Percentiles rank a stretch among this genome's conserved stretches.
These are phyloP conservation scores for Aspergillus amoenus DNA, from an alignment of 2,329 filamentous ascomycete species.

Conservation along the genomic window DNA sequence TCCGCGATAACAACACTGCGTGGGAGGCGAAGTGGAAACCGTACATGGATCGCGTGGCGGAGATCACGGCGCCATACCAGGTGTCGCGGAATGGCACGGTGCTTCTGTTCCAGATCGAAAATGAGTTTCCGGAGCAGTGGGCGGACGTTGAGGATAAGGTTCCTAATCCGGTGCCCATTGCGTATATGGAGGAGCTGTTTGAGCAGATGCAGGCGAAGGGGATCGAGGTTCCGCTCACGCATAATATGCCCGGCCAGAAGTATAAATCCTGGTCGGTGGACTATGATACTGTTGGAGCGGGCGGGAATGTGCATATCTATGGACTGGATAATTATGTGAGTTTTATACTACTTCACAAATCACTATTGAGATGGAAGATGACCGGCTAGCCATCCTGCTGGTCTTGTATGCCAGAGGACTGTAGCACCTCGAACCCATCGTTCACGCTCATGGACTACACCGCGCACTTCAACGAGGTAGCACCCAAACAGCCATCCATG, in stretches of 20 bases:
- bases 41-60: constrained; percentile 56
- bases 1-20: constrained; percentile 44
- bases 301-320: constrained; percentile 51
- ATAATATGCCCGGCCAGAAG: constrained; percentile 54
- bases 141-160: neutral
- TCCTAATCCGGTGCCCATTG: constrained; percentile 47
- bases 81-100: constrained; percentile 78
- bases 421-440: constrained; percentile 50
- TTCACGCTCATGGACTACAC: constrained; percentile 57
- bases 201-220: constrained; percentile 48
- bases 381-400: neutral
- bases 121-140: constrained; percentile 59
- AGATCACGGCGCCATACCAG: constrained; percentile 52
- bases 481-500: constrained; percentile 54
- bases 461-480: constrained; percentile 59
- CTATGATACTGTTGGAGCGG: constrained; percentile 54
- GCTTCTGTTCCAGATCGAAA: constrained; percentile 75
- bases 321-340: constrained; percentile 24
- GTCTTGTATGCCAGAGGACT: constrained; percentile 40
- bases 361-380: too few relatives aligned
- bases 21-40: constrained; percentile 47
- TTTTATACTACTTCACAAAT: neutral
- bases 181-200: constrained; percentile 55
- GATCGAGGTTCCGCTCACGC: constrained; percentile 50
- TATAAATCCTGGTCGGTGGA: constrained; percentile 54